Conservation (phyloP, 495 filamentous ascomycete genomes). For the Hypoxylon fragiforme region DNA sequence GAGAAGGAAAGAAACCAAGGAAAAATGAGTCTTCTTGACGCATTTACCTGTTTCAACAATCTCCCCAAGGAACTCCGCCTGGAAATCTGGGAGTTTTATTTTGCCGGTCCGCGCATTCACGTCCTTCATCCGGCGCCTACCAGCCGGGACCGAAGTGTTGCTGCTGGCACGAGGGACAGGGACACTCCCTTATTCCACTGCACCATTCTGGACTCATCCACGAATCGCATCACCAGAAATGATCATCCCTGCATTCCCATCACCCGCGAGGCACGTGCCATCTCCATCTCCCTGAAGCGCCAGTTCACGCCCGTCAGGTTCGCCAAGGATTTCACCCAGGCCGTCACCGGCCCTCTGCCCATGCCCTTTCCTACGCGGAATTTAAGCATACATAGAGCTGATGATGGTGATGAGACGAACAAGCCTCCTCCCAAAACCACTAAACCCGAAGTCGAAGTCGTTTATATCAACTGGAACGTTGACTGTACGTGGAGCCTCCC, state of each 20-base stretch:
- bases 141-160: conserved; percentile 8
- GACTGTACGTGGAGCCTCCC: too few relatives aligned
- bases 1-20: too few relatives aligned
- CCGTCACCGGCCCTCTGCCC: conserved; percentile 11
- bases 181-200: conserved; percentile 13
- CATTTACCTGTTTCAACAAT: conserved; percentile 36
- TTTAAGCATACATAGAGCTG: too few relatives aligned
- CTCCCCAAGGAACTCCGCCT: conserved; percentile 35
- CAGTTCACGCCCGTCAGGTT: conserved; percentile 15
- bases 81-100: conserved; percentile 37
- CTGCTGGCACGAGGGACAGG: too few relatives aligned
- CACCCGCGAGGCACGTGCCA: conserved; percentile 19
- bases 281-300: conserved; percentile 12
- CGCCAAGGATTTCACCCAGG: conserved; percentile 16
- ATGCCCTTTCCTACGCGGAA: conserved; percentile 2
- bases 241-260: conserved; percentile 14
- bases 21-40: conserved; percentile 8
- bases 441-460: neutral
- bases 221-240: conserved; percentile 19
- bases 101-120: conserved; percentile 34
- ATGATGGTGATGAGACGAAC: too few relatives aligned
- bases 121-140: conserved; percentile 26
- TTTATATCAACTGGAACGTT: conserved; percentile 23
- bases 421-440: too few relatives aligned
- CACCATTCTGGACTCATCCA: conserved; percentile 26